Conservation (phyloP, 139 green algal genomes). For the Medakamo hakoo region DNA sequence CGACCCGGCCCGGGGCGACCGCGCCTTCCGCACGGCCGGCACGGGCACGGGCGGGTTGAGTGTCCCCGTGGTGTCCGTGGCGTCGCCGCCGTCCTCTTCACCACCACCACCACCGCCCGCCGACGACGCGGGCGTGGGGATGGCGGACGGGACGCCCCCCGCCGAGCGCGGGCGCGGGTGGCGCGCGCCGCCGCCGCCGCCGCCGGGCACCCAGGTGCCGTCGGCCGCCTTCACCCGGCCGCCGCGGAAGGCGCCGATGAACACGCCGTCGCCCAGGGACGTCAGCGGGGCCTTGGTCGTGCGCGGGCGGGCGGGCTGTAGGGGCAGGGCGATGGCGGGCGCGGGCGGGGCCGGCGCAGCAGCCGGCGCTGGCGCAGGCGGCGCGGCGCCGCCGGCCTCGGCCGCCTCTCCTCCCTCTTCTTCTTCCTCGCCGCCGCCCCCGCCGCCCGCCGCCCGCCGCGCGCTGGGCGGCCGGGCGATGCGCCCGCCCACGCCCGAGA, state of each 20-base stretch:
- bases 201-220: constrained; percentile 17
- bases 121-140: neutral
- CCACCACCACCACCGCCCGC: constrained; percentile 2
- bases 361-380: neutral
- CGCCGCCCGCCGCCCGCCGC: neutral
- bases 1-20: no score
- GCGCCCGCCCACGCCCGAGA: no score
- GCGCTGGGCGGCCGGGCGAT: no score
- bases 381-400: neutral
- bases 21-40: neutral
- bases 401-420: no score
- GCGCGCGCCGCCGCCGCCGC: constrained; percentile 4
- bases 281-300: constrained; percentile 24
- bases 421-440: neutral
- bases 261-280: constrained; percentile 17
- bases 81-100: neutral
- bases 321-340: neutral
- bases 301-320: constrained; percentile 15
- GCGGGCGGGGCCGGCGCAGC: constrained; percentile 1
- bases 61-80: neutral
- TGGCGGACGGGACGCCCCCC: neutral
- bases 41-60: no score
- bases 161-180: neutral
- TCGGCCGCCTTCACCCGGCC: constrained; percentile 8
- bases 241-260: constrained; percentile 26